Evolutionary conservation across 257 asterid genomes (phyloP), one percentile per base, ranked within the genome.

Genomic region (Lithospermum erythrorhizon): DNA sequence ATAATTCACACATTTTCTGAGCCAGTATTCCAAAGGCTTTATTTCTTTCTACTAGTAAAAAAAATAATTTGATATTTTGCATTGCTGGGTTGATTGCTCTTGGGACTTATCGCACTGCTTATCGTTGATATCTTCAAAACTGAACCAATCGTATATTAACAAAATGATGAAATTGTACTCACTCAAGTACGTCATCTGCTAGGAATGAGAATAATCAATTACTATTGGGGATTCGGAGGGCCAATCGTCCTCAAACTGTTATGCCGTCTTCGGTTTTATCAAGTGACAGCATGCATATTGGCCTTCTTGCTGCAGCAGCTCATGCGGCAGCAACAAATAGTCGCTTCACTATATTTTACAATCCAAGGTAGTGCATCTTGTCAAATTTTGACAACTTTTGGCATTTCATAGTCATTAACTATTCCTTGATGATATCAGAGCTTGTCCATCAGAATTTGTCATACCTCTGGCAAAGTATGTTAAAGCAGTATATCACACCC

Each of bases 231-330:
- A 89, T 89, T 69, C 83, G 97, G 21, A 94, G 79, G 61, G 94
- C 97, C 45, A 84, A 62, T 82, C 87, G 97, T 66, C 81, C 95
- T 59, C 97, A 86, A 74, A 79, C 91, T 32, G 83, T 84, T 56
- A 84, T 89, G 95, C 97, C 97, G 51, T 89, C 95, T 19, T 89
- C 95, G 1, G 94, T 89, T 71, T 68, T 89, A 67, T 89, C 97
- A 45, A 89, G 95, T 68, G 95, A 89, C 70, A 89, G 97, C 81
- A 89, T 86, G 94, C 97, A 89, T 78, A 89, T 89, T 51, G 97
- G 97, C 64, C 94, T 89, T 71, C 95, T 89, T 64, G 95, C 97
- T 65, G 97, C 95, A n/a, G 95, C 97, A 54, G 89, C 97, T 68
- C 95, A 86, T 81, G 97, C 97, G 30, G 89, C 95, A 9, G 85